A percentile compares a stretch with the other conserved stretches of the same genome.
phyloP scores from a whole-genome alignment of 306 rosid genomes.

The Prunus mira region DNA sequence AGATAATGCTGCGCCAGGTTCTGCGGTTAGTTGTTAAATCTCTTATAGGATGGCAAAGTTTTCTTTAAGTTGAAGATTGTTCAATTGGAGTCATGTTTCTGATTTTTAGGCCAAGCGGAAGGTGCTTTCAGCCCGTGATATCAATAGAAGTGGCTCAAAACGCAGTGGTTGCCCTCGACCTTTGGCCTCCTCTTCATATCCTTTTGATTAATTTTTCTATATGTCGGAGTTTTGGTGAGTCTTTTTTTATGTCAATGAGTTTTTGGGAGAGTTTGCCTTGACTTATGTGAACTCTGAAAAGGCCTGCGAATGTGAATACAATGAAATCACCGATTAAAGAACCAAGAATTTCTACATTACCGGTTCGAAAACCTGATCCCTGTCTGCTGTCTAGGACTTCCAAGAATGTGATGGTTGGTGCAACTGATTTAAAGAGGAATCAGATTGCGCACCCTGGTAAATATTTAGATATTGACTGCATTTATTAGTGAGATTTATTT shows the following conservation, averaged over 20 bases:
- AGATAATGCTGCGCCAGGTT: constrained; percentile 32
- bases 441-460: constrained; percentile 54
- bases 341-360: constrained; percentile 40
- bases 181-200: constrained; percentile 74
- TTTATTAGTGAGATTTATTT: not conserved
- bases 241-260: constrained; percentile 12
- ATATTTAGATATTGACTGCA: too few relatives aligned
- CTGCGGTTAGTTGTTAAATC: constrained; percentile 41
- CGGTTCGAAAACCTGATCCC: constrained; percentile 44
- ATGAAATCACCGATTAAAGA: constrained; percentile 45
- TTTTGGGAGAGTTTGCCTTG: constrained; percentile 43
- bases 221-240: not conserved
- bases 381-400: constrained; percentile 27
- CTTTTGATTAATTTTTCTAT: constrained; percentile 25
- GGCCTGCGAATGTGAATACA: constrained; percentile 35
- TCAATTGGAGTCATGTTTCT: not conserved
- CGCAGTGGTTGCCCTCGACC: constrained; percentile 66
- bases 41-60: not conserved
- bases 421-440: constrained; percentile 45
- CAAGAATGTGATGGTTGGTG: constrained; percentile 35
- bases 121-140: constrained; percentile 51
- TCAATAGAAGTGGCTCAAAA: constrained; percentile 52
- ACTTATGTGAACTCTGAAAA: constrained; percentile 58
- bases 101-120: constrained; percentile 58
- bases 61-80: constrained; percentile 3